Evolutionary conservation across 768 basidiomycete species (phyloP), one percentile per base, ranked within the genome.

Genomic region (Astraeus odoratus): DNA sequence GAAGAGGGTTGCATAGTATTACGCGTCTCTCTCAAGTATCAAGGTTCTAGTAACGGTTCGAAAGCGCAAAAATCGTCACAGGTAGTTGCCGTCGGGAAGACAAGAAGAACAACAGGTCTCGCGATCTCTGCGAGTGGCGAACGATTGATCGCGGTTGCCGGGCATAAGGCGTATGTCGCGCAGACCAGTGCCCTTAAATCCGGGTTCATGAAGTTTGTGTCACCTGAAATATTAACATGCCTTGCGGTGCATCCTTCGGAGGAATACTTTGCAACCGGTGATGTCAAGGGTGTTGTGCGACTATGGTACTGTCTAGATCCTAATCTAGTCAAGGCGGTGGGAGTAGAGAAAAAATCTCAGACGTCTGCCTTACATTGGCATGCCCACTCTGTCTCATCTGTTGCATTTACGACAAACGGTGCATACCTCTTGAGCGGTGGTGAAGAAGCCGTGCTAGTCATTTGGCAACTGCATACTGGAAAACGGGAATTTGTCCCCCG

Each of bases 321-420:
- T 55, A 71, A 71, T 19, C 58, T 74, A 20, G 58, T 66, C 25
- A 75, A 74, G 55, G 71, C 72, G 33, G 70, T 72, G 27, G 80
- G 80, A 13, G 76, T 85, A 26, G 86, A 86, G 63, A 88, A 84
- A 63, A 81, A 78, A 46, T 78, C 91, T 1, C 86, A 89, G 56
- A 94, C 91, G 1, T 83, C 88, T 3, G 76, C 81, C 4, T 66
- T 97, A 42, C 95, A 97, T 65, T 99, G 96, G 96, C 96, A 99
- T 59, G 87, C 95, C 2, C 95, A 98, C 60, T 78, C 91, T 3
- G 88, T 98, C 15, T 81, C 86, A 3, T 83, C 90, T 1, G 61
- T 99, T 22, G 72, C 81, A 0, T 99, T 98, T 63, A 88, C 92
- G 0, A 66, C 82, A 10, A 93, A 95, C 52, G 96, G 96, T 10